Percentiles rank a stretch among this genome's conserved stretches.
These are phyloP conservation scores for Mycena polygramma DNA, from an alignment of 768 basidiomycete species.

Conservation along the genomic window DNA sequence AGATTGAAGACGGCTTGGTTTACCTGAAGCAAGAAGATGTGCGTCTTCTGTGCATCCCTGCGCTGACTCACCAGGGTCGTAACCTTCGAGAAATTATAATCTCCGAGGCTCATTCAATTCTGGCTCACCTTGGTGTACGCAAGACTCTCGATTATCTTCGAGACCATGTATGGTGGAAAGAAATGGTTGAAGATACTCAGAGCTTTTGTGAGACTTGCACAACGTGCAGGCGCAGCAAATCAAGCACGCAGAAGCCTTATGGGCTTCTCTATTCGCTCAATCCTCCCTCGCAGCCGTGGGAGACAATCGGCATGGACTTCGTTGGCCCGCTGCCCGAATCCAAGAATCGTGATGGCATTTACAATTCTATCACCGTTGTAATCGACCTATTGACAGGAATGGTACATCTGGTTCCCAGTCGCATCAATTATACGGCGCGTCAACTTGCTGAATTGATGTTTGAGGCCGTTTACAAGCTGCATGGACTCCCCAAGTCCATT, in stretches of 20 bases:
- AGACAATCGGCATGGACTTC: conserved; percentile 11
- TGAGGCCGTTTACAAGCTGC: neutral
- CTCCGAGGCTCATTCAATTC: conserved; percentile 1
- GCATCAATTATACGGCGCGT: conserved; percentile 2
- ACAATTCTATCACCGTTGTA: conserved; percentile 2
- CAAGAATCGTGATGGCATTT: neutral
- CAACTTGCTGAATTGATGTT: conserved; percentile 8
- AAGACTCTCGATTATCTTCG: conserved; percentile 8
- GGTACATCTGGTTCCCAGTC: neutral
- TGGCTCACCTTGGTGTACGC: conserved; percentile 3
- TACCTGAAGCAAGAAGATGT: conserved; percentile 9
- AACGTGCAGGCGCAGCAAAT: neutral
- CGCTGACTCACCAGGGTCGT: neutral
- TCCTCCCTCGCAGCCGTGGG: conserved; percentile 7
- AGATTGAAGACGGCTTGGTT: conserved; percentile 4
- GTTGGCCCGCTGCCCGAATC: conserved; percentile 17
- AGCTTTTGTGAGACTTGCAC: neutral
- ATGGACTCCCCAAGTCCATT: conserved; percentile 6
- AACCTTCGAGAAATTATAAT: conserved; percentile 8
- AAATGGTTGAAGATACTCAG: conserved; percentile 6
- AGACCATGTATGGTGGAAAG: conserved; percentile 14
- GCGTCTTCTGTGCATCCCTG: neutral
- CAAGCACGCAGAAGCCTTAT: conserved; percentile 8
- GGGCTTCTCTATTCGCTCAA: neutral
- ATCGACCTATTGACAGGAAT: conserved; percentile 11